Conservation (phyloP, 805 yeast genomes). For the Starmerella tilneyi region DNA sequence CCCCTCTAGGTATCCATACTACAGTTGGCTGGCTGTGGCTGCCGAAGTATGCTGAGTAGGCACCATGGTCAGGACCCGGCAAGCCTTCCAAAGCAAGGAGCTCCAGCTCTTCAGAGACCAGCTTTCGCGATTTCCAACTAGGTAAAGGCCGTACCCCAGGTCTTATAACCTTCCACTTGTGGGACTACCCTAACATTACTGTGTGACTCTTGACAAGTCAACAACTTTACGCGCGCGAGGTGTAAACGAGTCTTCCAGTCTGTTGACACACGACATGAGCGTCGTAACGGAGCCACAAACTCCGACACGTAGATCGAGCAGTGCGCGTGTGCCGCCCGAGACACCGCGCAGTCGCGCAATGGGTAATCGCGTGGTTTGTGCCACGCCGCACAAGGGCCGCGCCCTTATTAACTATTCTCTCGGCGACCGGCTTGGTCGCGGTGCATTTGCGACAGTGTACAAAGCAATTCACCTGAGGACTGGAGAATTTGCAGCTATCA, state of each 20-base stretch:
- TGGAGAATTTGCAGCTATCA: constrained; percentile 64
- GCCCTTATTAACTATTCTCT: constrained; percentile 28
- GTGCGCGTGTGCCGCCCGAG: neutral
- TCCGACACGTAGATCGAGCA: constrained; percentile 3
- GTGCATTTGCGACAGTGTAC: constrained; percentile 85
- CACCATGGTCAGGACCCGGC: no score
- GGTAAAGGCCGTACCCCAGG: no score
- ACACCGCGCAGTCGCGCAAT: constrained; percentile 21
- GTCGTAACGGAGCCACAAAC: constrained; percentile 14
- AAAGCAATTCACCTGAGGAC: constrained; percentile 59
- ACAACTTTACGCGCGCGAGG: neutral
- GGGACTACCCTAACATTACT: constrained; percentile 3
- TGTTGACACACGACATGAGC: neutral
- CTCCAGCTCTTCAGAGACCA: no score
- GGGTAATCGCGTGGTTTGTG: constrained; percentile 25
- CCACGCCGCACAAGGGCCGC: constrained; percentile 24
- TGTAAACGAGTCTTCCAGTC: no score
- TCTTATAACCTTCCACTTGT: no score
- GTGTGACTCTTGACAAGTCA: constrained; percentile 9
- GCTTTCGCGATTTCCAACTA: no score
- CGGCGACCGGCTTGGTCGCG: constrained; percentile 65
- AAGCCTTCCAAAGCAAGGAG: no score
- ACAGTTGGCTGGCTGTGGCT: no score
- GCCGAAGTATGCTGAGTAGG: no score
- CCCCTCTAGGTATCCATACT: no score